These are phyloP conservation scores for Fusarium anguioides DNA, from an alignment of 2,329 filamentous ascomycete genomes.

Conservation along the genomic window DNA sequence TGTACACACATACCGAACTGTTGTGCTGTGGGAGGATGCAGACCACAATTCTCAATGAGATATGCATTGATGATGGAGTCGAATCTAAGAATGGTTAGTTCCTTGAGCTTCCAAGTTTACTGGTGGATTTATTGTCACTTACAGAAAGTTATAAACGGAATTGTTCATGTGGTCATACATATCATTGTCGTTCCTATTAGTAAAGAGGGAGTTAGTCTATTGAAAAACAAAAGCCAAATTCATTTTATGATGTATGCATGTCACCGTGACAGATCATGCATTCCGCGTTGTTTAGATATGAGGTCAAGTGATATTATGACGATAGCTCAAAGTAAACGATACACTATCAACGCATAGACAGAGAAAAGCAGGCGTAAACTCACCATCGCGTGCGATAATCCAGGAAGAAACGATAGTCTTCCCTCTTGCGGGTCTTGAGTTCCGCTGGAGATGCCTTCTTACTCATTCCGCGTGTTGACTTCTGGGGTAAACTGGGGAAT, in stretches of 20 bases:
- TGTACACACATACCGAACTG: conserved; percentile 88
- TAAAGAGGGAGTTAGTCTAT: conserved; percentile 28
- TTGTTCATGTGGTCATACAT: conserved; percentile 97
- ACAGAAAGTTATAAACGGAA: conserved; percentile 84
- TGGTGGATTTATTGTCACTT: conserved; percentile 38
- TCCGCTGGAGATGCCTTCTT: conserved; percentile 35
- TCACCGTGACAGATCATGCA: conserved; percentile 2
- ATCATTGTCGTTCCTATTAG: conserved; percentile 84
- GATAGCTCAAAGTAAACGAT: no score
- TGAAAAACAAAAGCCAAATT: background rate
- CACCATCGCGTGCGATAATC: conserved; percentile 91
- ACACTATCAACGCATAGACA: no score
- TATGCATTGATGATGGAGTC: conserved; percentile 93
- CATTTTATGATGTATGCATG: conserved; percentile 3
- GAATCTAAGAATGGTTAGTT: conserved; percentile 63
- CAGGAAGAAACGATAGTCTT: conserved; percentile 81
- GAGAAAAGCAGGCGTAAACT: conserved; percentile 30
- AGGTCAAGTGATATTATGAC: background rate
- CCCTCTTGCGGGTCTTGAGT: conserved; percentile 71
- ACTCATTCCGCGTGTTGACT: conserved; percentile 24
- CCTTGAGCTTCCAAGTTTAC: background rate
- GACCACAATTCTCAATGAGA: conserved; percentile 80
- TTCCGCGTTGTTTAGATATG: conserved; percentile 14
- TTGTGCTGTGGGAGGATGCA: conserved; percentile 74
- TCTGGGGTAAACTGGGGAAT: background rate